These are phyloP conservation scores for Vitis rupestris DNA, from an alignment of 164 flowering plant genomes.

Conservation along the genomic window DNA sequence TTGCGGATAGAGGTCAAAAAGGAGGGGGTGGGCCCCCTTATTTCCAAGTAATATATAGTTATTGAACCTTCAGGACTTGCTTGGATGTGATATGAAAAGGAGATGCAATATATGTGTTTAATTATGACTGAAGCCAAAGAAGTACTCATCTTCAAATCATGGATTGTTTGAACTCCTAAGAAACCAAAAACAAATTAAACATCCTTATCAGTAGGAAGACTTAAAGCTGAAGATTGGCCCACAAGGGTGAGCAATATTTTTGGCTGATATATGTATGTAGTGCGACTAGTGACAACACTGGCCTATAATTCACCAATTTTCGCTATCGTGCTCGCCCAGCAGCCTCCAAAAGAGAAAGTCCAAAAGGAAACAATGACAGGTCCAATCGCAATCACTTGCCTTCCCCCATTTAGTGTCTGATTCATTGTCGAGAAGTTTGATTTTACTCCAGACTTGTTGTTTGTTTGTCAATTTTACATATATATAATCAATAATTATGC, in stretches of 20 bases:
- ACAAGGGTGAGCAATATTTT: neutral
- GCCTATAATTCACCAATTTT: too few species aligned
- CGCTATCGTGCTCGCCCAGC: neutral
- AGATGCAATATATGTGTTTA: too few species aligned
- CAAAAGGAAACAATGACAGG: constrained; percentile 4
- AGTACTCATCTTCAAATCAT: too few species aligned
- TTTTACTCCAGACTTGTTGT: neutral
- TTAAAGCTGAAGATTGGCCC: constrained; percentile 10
- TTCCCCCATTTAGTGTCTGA: neutral
- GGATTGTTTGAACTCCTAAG: too few species aligned
- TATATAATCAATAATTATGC: neutral
- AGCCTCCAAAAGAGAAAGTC: constrained; percentile 22
- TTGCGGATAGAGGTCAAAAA: too few species aligned
- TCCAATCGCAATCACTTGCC: neutral
- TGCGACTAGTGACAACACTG: constrained; percentile 8
- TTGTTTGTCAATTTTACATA: neutral
- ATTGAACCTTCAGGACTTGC: too few species aligned
- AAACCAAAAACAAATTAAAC: neutral
- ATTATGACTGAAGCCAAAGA: too few species aligned
- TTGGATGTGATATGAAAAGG: too few species aligned
- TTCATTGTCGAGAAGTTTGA: neutral
- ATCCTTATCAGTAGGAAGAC: constrained; percentile 1
- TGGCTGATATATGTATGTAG: neutral
- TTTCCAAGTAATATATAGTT: too few species aligned
- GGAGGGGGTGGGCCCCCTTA: too few species aligned